Conservation (phyloP, 2,329 filamentous ascomycete species). For the Calycina marina region DNA sequence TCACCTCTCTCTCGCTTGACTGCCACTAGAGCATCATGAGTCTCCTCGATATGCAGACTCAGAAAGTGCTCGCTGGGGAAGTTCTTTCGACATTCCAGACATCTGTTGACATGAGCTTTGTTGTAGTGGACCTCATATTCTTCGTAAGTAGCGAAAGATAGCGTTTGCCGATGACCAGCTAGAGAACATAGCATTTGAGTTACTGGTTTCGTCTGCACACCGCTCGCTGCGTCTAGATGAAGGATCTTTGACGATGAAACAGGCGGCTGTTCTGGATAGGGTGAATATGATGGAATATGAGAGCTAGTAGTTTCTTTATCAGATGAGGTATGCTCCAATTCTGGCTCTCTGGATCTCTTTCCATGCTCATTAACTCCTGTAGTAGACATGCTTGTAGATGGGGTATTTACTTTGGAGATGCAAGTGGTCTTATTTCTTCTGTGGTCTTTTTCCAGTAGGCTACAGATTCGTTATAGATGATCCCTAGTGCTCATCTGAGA, state of each 20-base stretch:
- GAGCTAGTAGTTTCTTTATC: too few relatives aligned
- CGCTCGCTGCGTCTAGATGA: constrained; percentile 45
- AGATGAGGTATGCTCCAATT: too few relatives aligned
- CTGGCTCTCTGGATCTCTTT: neutral
- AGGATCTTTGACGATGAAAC: constrained; percentile 34
- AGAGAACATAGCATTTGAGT: constrained; percentile 61
- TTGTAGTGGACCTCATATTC: constrained; percentile 82
- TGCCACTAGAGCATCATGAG: constrained; percentile 68
- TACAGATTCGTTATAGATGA: too few relatives aligned
- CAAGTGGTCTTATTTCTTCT: neutral
- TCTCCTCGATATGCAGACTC: constrained; percentile 75
- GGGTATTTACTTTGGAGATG: neutral
- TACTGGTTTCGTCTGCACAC: constrained; percentile 13
- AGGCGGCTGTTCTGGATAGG: neutral
- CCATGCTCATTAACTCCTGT: neutral
- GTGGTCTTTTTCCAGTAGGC: too few relatives aligned
- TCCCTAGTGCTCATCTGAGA: too few relatives aligned
- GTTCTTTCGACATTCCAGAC: constrained; percentile 71
- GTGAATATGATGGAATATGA: too few relatives aligned
- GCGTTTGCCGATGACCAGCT: constrained; percentile 58
- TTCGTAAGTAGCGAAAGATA: constrained; percentile 59
- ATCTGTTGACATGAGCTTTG: constrained; percentile 70
- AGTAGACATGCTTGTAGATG: neutral
- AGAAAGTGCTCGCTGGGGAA: constrained; percentile 76
- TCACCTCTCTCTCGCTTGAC: constrained; percentile 66